Conservation (phyloP, 371 early-diverging fungal species). For the Syncephalis plumigaleata region DNA sequence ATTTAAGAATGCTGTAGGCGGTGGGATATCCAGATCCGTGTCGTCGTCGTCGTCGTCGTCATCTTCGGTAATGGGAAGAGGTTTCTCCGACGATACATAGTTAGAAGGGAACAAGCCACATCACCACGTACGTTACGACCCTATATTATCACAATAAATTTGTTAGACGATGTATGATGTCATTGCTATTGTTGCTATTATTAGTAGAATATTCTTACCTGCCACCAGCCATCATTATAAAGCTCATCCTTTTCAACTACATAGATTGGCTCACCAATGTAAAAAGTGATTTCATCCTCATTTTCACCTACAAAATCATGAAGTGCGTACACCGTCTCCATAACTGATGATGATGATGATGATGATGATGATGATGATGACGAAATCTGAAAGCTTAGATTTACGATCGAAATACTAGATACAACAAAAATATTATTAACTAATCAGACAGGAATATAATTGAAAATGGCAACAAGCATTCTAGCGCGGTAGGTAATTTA, state of each 20-base stretch:
- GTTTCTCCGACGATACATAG: slow-evolving; percentile 24
- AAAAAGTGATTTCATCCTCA: slow-evolving; percentile 58
- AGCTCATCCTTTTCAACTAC: slow-evolving; percentile 63
- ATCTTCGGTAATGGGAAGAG: not conserved
- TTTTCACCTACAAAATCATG: slow-evolving; percentile 52
- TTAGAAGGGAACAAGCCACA: slow-evolving; percentile 49
- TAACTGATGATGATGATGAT: too few species aligned
- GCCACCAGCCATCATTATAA: slow-evolving; percentile 77
- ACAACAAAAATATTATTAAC: too few species aligned
- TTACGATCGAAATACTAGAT: too few species aligned
- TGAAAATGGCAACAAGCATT: too few species aligned
- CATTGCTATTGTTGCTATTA: not conserved
- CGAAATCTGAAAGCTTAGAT: too few species aligned
- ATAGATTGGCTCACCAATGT: slow-evolving; percentile 43
- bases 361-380: too few species aligned
- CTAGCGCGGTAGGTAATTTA: too few species aligned
- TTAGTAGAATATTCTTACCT: slow-evolving; percentile 26
- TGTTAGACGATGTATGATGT: not conserved
- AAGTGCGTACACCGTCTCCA: slow-evolving; percentile 36
- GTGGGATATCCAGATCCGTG: not conserved
- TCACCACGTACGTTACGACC: slow-evolving; percentile 39
- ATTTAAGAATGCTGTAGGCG: not conserved
- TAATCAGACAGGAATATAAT: too few species aligned
- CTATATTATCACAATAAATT: slow-evolving; percentile 7
- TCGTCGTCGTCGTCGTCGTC: not conserved